Percentiles rank a stretch among this genome's conserved stretches.
These are phyloP conservation scores for Penicillium sp. DNA, from an alignment of 2,329 filamentous ascomycete species.

Conservation along the genomic window DNA sequence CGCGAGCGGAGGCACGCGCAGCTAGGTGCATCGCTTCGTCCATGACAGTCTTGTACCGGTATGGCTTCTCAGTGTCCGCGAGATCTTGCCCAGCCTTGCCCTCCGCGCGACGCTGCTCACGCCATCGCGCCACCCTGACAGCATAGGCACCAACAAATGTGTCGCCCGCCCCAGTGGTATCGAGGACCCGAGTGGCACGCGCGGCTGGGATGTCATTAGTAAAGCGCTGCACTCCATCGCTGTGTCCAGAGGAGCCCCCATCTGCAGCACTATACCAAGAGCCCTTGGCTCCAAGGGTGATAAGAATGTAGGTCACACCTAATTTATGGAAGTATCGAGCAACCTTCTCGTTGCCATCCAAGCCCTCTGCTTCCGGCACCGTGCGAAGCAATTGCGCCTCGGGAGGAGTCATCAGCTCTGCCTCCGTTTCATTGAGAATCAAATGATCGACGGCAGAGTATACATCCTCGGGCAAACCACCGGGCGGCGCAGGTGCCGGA, in stretches of 20 bases:
- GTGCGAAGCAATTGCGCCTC: conserved; percentile 30
- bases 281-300: conserved; percentile 82
- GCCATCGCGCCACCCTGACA: conserved; percentile 62
- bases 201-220: conserved; percentile 56
- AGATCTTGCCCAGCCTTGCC: conserved; percentile 53
- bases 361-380: conserved; percentile 34
- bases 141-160: conserved; percentile 91
- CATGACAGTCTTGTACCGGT: conserved; percentile 46
- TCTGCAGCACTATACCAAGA: conserved; percentile 63
- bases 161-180: conserved; percentile 92
- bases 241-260: conserved; percentile 44
- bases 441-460: conserved; percentile 72
- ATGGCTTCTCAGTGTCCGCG: conserved; percentile 33
- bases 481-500: conserved; percentile 80
- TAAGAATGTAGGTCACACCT: conserved; percentile 74
- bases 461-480: conserved; percentile 63
- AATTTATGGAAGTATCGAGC: conserved; percentile 61
- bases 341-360: conserved; percentile 56
- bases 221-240: conserved; percentile 31
- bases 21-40: conserved; percentile 47
- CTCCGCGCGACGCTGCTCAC: conserved; percentile 43
- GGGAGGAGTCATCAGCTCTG: conserved; percentile 66
- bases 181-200: conserved; percentile 71
- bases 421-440: conserved; percentile 89
- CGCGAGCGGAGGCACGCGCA: conserved; percentile 44